Conservation (phyloP, 441 rosid genomes). For the Arabidopsis lyrata region DNA sequence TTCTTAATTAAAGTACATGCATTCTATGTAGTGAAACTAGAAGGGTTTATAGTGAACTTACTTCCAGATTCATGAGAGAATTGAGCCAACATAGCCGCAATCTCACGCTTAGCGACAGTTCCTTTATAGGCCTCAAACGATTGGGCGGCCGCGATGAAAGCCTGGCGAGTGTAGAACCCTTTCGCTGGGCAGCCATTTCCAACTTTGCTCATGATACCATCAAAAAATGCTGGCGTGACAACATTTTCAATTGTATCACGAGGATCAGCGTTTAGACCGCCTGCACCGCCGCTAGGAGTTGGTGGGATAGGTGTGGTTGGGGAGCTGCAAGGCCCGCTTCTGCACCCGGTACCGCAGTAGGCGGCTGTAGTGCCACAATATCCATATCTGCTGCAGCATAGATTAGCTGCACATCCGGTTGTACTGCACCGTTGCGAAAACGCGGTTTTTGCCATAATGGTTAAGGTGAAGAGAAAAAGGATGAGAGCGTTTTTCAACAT, state of each 20-base stretch:
- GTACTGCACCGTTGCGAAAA: conserved; percentile 39
- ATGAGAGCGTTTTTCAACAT: conserved; percentile 20
- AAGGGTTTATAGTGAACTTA: conserved; percentile 41
- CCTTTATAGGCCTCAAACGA: conserved; percentile 51
- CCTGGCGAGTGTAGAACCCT: conserved; percentile 62
- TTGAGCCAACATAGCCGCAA: conserved; percentile 79
- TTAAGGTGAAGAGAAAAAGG: conserved; percentile 31
- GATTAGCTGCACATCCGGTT: conserved; percentile 34
- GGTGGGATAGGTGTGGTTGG: conserved; percentile 41
- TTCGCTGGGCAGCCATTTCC: conserved; percentile 60
- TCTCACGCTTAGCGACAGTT: conserved; percentile 64
- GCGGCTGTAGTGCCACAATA: conserved; percentile 40
- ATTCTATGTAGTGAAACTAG: conserved; percentile 4
- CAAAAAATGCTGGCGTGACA: conserved; percentile 61
- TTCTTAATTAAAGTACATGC: not conserved
- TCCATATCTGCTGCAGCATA: conserved; percentile 46
- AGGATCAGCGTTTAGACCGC: conserved; percentile 42
- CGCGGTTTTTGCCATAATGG: conserved; percentile 25
- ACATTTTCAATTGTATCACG: conserved; percentile 51
- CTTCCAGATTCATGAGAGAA: conserved; percentile 74
- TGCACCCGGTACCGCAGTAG: conserved; percentile 58
- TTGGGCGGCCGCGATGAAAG: conserved; percentile 54
- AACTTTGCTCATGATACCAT: conserved; percentile 57
- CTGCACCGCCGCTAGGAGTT: conserved; percentile 33
- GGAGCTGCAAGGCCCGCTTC: conserved; percentile 55